Conservation (phyloP, 805 yeast species). For the Wickerhamomyces kurtzmanii region DNA sequence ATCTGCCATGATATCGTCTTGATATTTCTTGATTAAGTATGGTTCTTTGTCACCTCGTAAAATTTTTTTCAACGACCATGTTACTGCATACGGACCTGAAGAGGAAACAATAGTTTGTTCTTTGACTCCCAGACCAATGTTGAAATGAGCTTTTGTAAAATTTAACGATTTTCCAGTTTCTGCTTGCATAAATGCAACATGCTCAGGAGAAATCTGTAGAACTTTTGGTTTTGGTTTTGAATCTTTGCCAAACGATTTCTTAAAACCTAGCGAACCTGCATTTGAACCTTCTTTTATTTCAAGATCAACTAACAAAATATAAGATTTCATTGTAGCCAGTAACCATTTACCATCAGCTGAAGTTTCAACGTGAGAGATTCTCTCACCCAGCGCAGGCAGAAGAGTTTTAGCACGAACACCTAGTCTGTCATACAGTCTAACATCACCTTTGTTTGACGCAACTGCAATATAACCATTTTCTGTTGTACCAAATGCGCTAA, state of each 20-base stretch:
- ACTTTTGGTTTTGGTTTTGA: constrained; percentile 62
- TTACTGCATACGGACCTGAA: constrained; percentile 72
- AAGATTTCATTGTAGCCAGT: constrained; percentile 69
- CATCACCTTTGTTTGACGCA: constrained; percentile 67
- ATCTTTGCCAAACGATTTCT: constrained; percentile 51
- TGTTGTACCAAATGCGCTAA: constrained; percentile 60
- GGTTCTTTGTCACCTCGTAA: constrained; percentile 41
- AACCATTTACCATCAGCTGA: constrained; percentile 78
- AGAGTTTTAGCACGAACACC: constrained; percentile 73
- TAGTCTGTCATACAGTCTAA: constrained; percentile 60
- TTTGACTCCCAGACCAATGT: constrained; percentile 52
- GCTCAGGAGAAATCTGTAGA: constrained; percentile 61
- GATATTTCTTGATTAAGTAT: constrained; percentile 56
- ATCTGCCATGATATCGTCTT: constrained; percentile 58
- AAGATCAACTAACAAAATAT: constrained; percentile 61
- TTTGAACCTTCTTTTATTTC: constrained; percentile 52
- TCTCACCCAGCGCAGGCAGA: constrained; percentile 78
- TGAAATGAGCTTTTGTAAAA: constrained; percentile 72
- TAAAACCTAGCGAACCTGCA: constrained; percentile 53
- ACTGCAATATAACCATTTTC: constrained; percentile 67
- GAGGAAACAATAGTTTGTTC: constrained; percentile 71
- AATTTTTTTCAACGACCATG: constrained; percentile 66
- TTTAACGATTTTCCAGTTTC: constrained; percentile 36
- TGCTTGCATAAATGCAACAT: constrained; percentile 49
- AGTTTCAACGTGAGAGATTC: constrained; percentile 54